These are phyloP conservation scores for Phellopilus nigrolimitatus DNA, from an alignment of 1,284 basidiomycete species.

Conservation along the genomic window DNA sequence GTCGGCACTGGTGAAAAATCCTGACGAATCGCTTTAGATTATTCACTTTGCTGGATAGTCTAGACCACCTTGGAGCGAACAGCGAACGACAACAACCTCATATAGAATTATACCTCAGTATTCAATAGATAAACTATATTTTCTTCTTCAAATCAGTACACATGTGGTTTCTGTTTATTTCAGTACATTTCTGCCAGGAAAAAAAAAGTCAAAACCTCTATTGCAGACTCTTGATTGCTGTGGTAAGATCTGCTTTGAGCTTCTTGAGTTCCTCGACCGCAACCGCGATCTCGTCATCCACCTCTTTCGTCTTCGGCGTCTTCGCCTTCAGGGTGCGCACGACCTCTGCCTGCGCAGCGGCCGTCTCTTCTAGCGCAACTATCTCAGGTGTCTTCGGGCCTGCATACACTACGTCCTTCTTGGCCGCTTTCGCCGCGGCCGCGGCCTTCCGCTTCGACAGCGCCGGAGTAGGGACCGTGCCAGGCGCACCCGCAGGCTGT, in stretches of 20 bases:
- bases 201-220: neutral
- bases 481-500: slow-evolving; percentile 30
- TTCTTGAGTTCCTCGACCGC: slow-evolving; percentile 48
- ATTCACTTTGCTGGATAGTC: too few species aligned
- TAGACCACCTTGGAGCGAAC: too few species aligned
- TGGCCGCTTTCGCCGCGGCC: slow-evolving; percentile 27
- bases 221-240: slow-evolving; percentile 10
- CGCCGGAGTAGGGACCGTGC: slow-evolving; percentile 39
- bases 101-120: too few species aligned
- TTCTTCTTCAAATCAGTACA: too few species aligned
- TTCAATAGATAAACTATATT: too few species aligned
- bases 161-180: too few species aligned
- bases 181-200: too few species aligned
- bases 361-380: slow-evolving; percentile 60
- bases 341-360: slow-evolving; percentile 68
- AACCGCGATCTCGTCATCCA: slow-evolving; percentile 41
- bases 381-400: slow-evolving; percentile 63
- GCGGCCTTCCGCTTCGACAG: slow-evolving; percentile 53
- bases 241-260: slow-evolving; percentile 59
- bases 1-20: too few species aligned
- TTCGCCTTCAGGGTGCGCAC: slow-evolving; percentile 65
- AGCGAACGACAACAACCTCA: too few species aligned
- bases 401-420: slow-evolving; percentile 28
- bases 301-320: slow-evolving; percentile 59
- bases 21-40: too few species aligned